Evolutionary conservation across 306 rosid species (phyloP), one percentile per base, ranked within the genome.

Genomic region (Vachellia collinsii): DNA sequence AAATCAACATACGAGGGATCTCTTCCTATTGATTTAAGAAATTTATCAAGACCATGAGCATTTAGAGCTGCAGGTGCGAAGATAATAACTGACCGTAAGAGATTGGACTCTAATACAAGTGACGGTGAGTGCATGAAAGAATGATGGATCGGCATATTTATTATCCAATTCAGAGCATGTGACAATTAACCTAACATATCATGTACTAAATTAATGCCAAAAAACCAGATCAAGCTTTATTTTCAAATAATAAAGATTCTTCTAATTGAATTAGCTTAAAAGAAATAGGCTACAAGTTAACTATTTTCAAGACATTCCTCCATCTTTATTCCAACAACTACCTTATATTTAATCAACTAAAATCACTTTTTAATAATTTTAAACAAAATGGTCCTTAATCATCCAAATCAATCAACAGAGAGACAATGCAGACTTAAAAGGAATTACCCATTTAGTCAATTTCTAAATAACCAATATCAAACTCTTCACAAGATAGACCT

Each of bases 1-100:
- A 96, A 79, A 86, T 96, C 98, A 82, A 93, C 94, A 72, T 92
- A 96, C 36, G 97, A 81, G 77, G 97, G 89, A 46, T 87, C 86
- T 83, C 97, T 90, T 79, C 92, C 92, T 39, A 93, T 84, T 82
- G 97, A 88, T 69, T 80, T 90, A 46, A 96, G 91, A 84, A 96
- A 96, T 82, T 79, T 88, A 90, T 93, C 93, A 63, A 96, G 92
- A 85, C 81, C 94, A 20, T 77, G 19, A 44, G 85, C 81, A 78
- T 84, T 86, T 70, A 96, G 79, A 76, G 97, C 99, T 96, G 93
- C 70, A 83, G 86, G 83, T 48, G 29, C 8, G 51, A 20, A 68
- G 14, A 68, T 10, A 42, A 68, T 11, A 42, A 41, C 42, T 64
- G 50, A 42, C 37, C 20, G 37, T 64, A 54, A 74, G 64, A 50